Conservation (phyloP, 768 basidiomycete genomes). For the Suillus placidus region DNA sequence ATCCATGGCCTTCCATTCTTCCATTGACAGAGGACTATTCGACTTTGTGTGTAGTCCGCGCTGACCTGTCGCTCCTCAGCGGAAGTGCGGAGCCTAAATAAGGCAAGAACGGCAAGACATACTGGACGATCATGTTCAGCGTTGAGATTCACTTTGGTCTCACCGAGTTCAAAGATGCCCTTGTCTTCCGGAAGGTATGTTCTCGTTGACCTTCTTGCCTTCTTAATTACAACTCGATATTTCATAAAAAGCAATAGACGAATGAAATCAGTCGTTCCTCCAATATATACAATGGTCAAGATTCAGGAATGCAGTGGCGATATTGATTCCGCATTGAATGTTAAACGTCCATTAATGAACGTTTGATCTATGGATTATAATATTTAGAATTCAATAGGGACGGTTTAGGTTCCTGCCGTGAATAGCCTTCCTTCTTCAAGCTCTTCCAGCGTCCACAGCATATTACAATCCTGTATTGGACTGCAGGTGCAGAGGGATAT, state of each 20-base stretch:
- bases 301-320: background rate
- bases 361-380: background rate
- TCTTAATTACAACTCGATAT: too few species aligned
- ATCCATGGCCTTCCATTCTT: constrained; percentile 10
- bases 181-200: too few species aligned
- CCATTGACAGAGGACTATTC: constrained; percentile 61
- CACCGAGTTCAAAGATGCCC: constrained; percentile 83
- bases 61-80: constrained; percentile 72
- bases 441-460: background rate
- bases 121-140: constrained; percentile 84
- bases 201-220: too few species aligned
- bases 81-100: constrained; percentile 70
- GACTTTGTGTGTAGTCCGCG: constrained; percentile 76
- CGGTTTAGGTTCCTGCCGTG: constrained; percentile 13
- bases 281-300: background rate
- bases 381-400: constrained; percentile 31
- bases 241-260: too few species aligned
- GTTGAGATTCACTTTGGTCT: constrained; percentile 84
- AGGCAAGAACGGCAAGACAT: constrained; percentile 66
- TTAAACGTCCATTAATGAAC: background rate
- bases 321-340: background rate
- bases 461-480: background rate
- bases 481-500: constrained; percentile 10
- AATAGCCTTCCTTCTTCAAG: constrained; percentile 7
- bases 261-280: background rate